Conservation (phyloP, 352 stramenopile genomes). For the Peronospora destructor region DNA sequence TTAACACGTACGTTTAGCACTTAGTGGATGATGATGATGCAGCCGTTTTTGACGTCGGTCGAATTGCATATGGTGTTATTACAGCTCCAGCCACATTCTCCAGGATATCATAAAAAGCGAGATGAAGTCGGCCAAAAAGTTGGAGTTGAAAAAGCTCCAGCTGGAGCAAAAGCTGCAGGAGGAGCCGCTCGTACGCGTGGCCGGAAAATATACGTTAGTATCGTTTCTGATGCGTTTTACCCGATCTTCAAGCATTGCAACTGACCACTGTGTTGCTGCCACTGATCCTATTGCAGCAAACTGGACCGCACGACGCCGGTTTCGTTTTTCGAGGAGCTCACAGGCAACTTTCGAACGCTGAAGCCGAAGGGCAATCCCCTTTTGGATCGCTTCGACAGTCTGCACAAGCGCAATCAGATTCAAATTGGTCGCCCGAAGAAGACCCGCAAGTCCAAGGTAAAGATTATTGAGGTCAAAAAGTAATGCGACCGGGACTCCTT, state of each 20-base stretch:
- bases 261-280: conserved; percentile 4
- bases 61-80: conserved; percentile 8
- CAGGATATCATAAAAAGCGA: conserved; percentile 63
- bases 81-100: conserved; percentile 60
- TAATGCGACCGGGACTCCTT: conserved; percentile 49
- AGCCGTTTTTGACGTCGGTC: not conserved
- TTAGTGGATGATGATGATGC: not conserved
- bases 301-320: conserved; percentile 62
- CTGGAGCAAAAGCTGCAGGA: conserved; percentile 71
- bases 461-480: conserved; percentile 77
- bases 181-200: conserved; percentile 64
- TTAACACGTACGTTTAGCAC: conserved; percentile 59
- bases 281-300: conserved; percentile 40
- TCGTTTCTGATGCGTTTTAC: not conserved
- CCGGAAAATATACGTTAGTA: conserved; percentile 66
- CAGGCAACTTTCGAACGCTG: conserved; percentile 65
- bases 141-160: conserved; percentile 71
- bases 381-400: conserved; percentile 77
- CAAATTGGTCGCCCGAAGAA: conserved; percentile 56
- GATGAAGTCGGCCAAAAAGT: conserved; percentile 52
- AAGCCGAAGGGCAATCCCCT: conserved; percentile 77
- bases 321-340: conserved; percentile 75
- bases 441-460: conserved; percentile 67
- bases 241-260: not conserved
- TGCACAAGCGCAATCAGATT: conserved; percentile 86